phyloP scores from a whole-genome alignment of 495 filamentous ascomycete species.

The Penicillium salamii region DNA sequence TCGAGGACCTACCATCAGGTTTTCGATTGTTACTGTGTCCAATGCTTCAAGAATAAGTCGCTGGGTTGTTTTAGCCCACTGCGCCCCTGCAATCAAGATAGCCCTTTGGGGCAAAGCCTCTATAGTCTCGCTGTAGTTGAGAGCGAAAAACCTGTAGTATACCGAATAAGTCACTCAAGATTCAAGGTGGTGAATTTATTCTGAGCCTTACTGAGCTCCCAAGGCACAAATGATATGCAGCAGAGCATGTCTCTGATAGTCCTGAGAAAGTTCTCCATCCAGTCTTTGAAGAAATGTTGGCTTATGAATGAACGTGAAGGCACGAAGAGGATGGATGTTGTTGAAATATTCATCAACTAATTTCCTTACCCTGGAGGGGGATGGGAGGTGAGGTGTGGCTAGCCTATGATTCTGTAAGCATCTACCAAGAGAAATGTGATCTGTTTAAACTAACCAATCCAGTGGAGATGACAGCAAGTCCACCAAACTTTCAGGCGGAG shows the following conservation, averaged over 20 bases:
- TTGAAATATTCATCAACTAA: conserved; percentile 35
- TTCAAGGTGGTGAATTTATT: background rate
- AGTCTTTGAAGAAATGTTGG: conserved; percentile 31
- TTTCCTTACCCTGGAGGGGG: conserved; percentile 15
- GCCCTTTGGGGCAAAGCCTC: conserved; percentile 9
- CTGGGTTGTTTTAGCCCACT: conserved; percentile 31
- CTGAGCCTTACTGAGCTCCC: conserved; percentile 32
- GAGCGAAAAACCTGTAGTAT: conserved; percentile 21
- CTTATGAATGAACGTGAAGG: conserved; percentile 36
- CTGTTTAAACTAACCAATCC: background rate
- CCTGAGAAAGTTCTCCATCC: conserved; percentile 18
- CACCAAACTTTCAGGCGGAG: background rate
- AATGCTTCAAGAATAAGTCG: conserved; percentile 26
- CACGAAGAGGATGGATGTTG: conserved; percentile 36
- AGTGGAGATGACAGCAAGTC: background rate
- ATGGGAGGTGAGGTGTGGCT: conserved; percentile 17
- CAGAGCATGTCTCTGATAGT: conserved; percentile 19
- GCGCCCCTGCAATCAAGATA: conserved; percentile 20
- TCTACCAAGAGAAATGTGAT: background rate
- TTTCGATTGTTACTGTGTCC: conserved; percentile 34
- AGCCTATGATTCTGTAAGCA: conserved; percentile 12
- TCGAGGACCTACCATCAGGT: conserved; percentile 24
- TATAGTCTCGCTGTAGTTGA: conserved; percentile 22
- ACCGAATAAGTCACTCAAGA: background rate
- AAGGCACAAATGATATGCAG: conserved; percentile 35